phyloP scores from a whole-genome alignment of 345 rosid genomes.

The Xanthoceras sorbifolium region DNA sequence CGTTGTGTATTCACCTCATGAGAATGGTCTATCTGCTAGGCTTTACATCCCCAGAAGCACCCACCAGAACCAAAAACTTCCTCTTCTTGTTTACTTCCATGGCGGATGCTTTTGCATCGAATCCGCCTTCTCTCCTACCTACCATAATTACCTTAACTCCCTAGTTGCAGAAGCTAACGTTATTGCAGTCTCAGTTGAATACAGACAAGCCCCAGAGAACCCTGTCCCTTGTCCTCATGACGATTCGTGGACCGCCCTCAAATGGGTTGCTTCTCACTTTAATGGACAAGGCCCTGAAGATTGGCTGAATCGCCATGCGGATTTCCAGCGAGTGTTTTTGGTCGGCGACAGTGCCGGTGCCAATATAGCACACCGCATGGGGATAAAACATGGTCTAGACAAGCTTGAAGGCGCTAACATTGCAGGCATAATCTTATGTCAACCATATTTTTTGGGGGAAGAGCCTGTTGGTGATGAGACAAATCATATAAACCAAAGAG shows the following conservation, averaged over 20 bases:
- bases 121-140: conserved; percentile 32
- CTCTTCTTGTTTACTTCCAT: conserved; percentile 43
- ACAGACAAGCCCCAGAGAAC: conserved; percentile 39
- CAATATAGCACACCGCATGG: conserved; percentile 40
- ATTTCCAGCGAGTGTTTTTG: conserved; percentile 30
- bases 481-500: too few species aligned
- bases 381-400: conserved; percentile 23
- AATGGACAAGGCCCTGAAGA: conserved; percentile 35
- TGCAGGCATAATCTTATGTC: conserved; percentile 21
- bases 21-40: conserved; percentile 30
- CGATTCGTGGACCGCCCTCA: conserved; percentile 40
- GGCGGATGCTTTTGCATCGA: conserved; percentile 44
- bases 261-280: conserved; percentile 40
- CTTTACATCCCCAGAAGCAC: conserved; percentile 39
- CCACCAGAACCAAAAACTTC: conserved; percentile 36
- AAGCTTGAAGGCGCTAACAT: conserved; percentile 21
- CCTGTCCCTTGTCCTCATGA: too few species aligned
- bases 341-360: conserved; percentile 53
- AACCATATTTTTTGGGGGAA: conserved; percentile 39
- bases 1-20: conserved; percentile 23
- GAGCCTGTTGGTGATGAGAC: conserved; percentile 26
- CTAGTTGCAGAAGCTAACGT: conserved; percentile 30
- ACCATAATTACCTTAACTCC: conserved; percentile 34
- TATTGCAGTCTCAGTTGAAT: conserved; percentile 37
- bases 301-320: conserved; percentile 35